Conservation (phyloP, 192 early-diverging fungal species). For the Coemansia sp. region DNA sequence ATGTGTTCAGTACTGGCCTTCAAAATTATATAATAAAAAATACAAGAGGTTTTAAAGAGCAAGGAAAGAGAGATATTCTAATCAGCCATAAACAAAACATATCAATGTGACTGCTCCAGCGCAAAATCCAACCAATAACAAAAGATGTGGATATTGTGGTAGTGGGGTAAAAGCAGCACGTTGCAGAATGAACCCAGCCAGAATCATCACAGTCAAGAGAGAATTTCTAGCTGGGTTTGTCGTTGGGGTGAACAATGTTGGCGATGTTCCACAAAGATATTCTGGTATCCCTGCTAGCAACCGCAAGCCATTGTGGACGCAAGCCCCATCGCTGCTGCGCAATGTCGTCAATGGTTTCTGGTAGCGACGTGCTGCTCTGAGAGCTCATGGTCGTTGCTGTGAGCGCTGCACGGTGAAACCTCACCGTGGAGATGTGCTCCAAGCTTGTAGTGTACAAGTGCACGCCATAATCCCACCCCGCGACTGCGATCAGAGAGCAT, state of each 20-base stretch:
- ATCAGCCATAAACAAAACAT: too few species aligned
- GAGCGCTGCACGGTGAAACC: constrained; percentile 41
- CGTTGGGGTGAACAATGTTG: neutral
- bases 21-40: neutral
- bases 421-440: constrained; percentile 6
- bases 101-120: too few species aligned
- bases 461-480: constrained; percentile 47
- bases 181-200: too few species aligned
- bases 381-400: constrained; percentile 38
- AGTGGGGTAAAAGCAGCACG: neutral
- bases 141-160: neutral
- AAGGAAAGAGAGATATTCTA: neutral
- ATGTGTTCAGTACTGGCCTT: neutral
- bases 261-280: constrained; percentile 43
- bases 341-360: constrained; percentile 17
- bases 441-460: constrained; percentile 22
- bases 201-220: neutral
- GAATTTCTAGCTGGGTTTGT: neutral
- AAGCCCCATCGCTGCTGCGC: constrained; percentile 39
- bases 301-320: constrained; percentile 44
- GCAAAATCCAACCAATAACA: neutral
- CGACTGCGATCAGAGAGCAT: constrained; percentile 21
- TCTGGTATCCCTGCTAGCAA: constrained; percentile 40
- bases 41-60: neutral
- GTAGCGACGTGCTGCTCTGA: constrained; percentile 11